These are phyloP conservation scores for Auriscalpium vulgare DNA, from an alignment of 768 basidiomycete species.

Conservation along the genomic window DNA sequence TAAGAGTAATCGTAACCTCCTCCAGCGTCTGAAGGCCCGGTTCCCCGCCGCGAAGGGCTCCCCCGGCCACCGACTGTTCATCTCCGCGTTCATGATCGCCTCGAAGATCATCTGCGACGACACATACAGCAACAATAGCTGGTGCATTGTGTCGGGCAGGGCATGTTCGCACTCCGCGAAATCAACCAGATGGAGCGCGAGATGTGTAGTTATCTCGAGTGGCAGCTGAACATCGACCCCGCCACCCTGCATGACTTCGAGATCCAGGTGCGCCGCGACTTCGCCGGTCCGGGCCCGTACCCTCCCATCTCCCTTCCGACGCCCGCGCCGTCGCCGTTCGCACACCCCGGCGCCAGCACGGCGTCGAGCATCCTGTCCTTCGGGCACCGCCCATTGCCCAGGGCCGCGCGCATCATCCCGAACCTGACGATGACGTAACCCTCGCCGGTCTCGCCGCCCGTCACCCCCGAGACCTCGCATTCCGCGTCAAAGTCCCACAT, in stretches of 20 bases:
- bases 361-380: no score
- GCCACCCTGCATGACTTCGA: conserved; percentile 24
- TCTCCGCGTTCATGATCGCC: conserved; percentile 90
- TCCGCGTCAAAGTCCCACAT: conserved; percentile 22
- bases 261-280: no score
- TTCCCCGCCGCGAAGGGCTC: conserved; percentile 88
- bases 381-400: conserved; percentile 10
- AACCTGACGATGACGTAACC: conserved; percentile 12
- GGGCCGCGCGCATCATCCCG: conserved; percentile 13
- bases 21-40: conserved; percentile 82
- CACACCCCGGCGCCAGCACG: no score
- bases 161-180: no score
- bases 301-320: no score
- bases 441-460: background rate
- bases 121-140: conserved; percentile 60
- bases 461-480: conserved; percentile 23
- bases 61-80: conserved; percentile 83
- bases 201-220: no score
- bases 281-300: no score
- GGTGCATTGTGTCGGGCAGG: conserved; percentile 19
- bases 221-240: conserved; percentile 48
- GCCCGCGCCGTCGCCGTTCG: no score
- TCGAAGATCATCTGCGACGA: conserved; percentile 68
- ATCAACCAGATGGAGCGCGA: no score
- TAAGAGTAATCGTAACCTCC: no score